Evolutionary conservation across 306 rosid species (phyloP).

Genomic region (Rubus parviflorus): DNA sequence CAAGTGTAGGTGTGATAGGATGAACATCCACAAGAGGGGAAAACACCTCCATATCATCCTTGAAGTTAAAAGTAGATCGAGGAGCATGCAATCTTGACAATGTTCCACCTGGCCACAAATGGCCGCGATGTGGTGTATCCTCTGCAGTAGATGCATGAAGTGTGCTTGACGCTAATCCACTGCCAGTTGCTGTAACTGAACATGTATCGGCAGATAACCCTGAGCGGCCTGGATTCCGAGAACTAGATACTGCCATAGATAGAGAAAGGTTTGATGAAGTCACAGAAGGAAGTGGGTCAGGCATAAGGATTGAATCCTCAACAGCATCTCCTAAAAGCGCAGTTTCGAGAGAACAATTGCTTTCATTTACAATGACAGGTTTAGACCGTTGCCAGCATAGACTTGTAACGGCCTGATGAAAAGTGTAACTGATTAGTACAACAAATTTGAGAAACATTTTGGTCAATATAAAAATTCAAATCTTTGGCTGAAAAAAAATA

Average conservation of each 20-base stretch:
- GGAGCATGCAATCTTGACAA: slow-evolving; percentile 81
- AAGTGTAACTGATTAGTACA: slow-evolving; percentile 34
- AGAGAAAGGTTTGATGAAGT: slow-evolving; percentile 60
- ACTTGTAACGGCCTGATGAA: slow-evolving; percentile 88
- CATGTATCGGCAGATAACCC: slow-evolving; percentile 55
- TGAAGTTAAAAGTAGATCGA: slow-evolving; percentile 71
- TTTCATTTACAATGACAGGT: slow-evolving; percentile 82
- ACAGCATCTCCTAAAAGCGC: slow-evolving; percentile 86
- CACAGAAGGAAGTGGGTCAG: slow-evolving; percentile 92
- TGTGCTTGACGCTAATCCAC: slow-evolving; percentile 53
- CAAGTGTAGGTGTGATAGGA: slow-evolving; percentile 78
- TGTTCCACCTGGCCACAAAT: slow-evolving; percentile 78
- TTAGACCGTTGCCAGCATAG: slow-evolving; percentile 98
- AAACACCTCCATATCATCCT: slow-evolving; percentile 99
- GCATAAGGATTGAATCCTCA: slow-evolving; percentile 98
- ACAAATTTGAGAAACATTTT: slow-evolving; percentile 2
- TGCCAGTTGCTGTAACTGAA: slow-evolving; percentile 46
- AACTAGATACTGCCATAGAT: slow-evolving; percentile 52
- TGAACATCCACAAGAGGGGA: slow-evolving; percentile 99
- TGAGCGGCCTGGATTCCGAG: slow-evolving; percentile 70
- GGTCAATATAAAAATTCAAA: neutral
- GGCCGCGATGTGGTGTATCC: slow-evolving; percentile 77
- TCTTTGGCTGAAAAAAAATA: slow-evolving; percentile 5
- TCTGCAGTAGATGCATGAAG: slow-evolving; percentile 49
- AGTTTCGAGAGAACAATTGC: slow-evolving; percentile 70